Conservation (phyloP, 2,329 filamentous ascomycete genomes). For the Sarocladium brachiariae region DNA sequence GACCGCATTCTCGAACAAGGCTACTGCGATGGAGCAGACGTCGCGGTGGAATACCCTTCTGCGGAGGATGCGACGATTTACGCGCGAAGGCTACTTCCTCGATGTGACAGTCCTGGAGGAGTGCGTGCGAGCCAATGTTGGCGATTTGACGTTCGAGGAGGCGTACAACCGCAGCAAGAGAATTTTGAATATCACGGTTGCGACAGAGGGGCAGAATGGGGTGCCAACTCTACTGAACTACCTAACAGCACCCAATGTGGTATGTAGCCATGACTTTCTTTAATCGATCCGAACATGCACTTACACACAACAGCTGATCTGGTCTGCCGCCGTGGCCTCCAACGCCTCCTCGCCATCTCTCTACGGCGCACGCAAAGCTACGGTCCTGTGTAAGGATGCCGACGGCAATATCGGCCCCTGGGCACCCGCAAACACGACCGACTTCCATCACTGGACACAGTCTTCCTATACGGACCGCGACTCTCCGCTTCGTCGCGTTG, state of each 20-base stretch:
- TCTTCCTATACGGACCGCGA: constrained; percentile 59
- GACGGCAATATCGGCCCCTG: constrained; percentile 68
- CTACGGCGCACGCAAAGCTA: constrained; percentile 56
- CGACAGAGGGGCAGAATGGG: constrained; percentile 64
- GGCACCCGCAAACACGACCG: constrained; percentile 54
- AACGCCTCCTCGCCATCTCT: constrained; percentile 61
- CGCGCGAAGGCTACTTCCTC: constrained; percentile 72
- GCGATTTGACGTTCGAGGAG: constrained; percentile 88
- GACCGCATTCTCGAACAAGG: constrained; percentile 58
- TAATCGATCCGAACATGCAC: background rate
- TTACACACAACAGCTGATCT: constrained; percentile 53
- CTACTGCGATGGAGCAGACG: constrained; percentile 29
- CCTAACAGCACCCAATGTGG: constrained; percentile 85
- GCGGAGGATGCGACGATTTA: constrained; percentile 62
- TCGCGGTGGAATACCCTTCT: constrained; percentile 51
- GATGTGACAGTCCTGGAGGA: constrained; percentile 77
- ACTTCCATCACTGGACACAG: constrained; percentile 63
- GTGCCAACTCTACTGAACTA: constrained; percentile 86
- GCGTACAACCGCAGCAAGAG: constrained; percentile 80
- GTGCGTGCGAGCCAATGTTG: constrained; percentile 77
- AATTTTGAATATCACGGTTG: constrained; percentile 86
- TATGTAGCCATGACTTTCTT: constrained; percentile 38
- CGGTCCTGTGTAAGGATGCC: constrained; percentile 71
- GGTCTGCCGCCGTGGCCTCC: constrained; percentile 71
- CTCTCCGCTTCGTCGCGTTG: constrained; percentile 60